Evolutionary conservation across 2,329 filamentous ascomycete genomes (phyloP), one percentile per base, ranked within the genome.

Genomic region (Scedosporium minutisporum): DNA sequence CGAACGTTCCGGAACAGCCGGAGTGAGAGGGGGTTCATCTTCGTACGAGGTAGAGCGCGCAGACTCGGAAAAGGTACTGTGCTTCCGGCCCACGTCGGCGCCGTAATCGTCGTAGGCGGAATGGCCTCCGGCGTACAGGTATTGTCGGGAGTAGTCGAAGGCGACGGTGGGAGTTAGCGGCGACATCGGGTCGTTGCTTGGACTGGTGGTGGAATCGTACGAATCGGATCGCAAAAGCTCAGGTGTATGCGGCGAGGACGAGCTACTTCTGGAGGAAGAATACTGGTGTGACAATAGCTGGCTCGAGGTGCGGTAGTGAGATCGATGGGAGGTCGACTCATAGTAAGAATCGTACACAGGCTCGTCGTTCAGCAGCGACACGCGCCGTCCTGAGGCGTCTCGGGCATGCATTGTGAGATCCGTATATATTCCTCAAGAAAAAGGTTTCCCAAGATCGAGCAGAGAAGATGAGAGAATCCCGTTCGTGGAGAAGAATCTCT

Each of bases 341-440:
- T 66, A 64, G 65, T 66, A 63, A 46, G 64, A 64, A 65, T 64
- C 29, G 16, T 58, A 16, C 14, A 23, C 68, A 14, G 73, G 70
- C 58, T 84, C 82, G 66, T 86, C 82, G 70, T 86, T 86, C 46
- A 87, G 76, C 9, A 87, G 76, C 60, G 84, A 86, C 69, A 87
- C 80, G 71, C 78, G 76, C 67, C 82, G 81, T 67, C 84, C 84
- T 51, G 78, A 75, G 53, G 83, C 81, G 71, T 86, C 80, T 68
- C 79, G 75, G 61, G 77, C 80, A 65, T 84, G 78, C 81, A 86
- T 85, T 66, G 65, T 71, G n/a, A 48, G 5, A 27, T 12, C 51
- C 14, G 29, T 38, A 25, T 18, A 55, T 21, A 55, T 23, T 23
- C 18, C 48, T 25, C 33, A 38, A 38, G 10, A 38, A 38, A 38